Conservation (phyloP, 495 filamentous ascomycete species). For the Friedmanniomyces endolithicus region DNA sequence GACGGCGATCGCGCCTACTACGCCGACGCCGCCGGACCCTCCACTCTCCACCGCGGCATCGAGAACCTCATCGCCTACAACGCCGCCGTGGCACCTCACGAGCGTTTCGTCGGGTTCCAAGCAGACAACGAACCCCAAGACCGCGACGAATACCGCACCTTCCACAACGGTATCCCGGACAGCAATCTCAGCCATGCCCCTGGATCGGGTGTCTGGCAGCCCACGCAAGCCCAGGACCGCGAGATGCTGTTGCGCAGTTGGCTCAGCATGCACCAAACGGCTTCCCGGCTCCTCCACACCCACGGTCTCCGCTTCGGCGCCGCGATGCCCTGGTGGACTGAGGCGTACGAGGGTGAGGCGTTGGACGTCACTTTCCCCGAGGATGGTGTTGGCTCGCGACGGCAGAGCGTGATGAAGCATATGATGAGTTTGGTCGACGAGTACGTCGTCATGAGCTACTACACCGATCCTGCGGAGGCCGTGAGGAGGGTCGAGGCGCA, state of each 20-base stretch:
- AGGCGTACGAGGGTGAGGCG: conserved; percentile 1
- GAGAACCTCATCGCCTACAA: background rate
- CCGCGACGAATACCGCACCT: background rate
- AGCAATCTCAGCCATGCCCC: background rate
- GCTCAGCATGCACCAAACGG: background rate
- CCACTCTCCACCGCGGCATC: background rate
- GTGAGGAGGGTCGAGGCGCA: background rate
- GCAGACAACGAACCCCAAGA: conserved; percentile 2
- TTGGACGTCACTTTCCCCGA: background rate
- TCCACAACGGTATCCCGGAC: conserved; percentile 4
- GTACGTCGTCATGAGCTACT: conserved; percentile 7
- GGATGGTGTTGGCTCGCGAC: too few species aligned
- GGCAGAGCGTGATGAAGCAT: conserved; percentile 1
- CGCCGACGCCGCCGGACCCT: background rate
- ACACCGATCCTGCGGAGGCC: background rate
- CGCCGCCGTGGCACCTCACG: background rate
- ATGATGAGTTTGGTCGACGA: conserved; percentile 4
- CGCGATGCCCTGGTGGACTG: conserved; percentile 1
- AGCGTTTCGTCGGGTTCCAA: conserved; percentile 4
- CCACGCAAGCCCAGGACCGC: background rate
- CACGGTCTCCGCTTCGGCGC: conserved; percentile 1
- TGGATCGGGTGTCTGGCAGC: background rate
- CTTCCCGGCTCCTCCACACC: background rate
- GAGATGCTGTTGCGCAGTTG: background rate
- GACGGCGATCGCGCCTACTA: background rate